A percentile compares a stretch with the other conserved stretches of the same genome.
Conservation (phyloP, 306 rosid genomes). For the Canavalia ensiformis region DNA sequence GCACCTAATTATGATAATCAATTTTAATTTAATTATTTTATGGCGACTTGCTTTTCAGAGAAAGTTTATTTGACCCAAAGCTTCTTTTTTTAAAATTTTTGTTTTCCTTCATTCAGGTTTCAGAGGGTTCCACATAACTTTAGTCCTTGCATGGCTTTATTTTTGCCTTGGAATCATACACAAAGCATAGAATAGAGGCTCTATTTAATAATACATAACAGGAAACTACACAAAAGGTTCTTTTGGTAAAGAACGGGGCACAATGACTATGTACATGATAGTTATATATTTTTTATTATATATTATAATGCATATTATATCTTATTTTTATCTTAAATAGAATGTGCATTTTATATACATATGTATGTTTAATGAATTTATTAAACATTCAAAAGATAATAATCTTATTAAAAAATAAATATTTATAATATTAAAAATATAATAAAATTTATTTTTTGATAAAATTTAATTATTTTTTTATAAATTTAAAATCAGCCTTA, state of each 20-base stretch:
- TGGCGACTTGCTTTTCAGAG: slow-evolving; percentile 20
- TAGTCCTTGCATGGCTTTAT: slow-evolving; percentile 22
- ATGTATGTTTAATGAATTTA: too few relatives aligned
- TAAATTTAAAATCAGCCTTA: too few relatives aligned
- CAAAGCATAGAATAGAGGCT: slow-evolving; percentile 25
- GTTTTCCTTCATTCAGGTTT: background rate
- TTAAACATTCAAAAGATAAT: too few relatives aligned
- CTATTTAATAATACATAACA: slow-evolving; percentile 14
- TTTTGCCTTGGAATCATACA: slow-evolving; percentile 8
- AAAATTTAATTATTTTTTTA: too few relatives aligned
- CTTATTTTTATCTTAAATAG: too few relatives aligned
- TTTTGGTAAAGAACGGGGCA: slow-evolving; percentile 29
- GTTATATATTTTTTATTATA: too few relatives aligned
- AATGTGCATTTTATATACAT: too few relatives aligned
- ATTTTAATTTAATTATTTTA: slow-evolving; percentile 15
- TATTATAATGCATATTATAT: too few relatives aligned
- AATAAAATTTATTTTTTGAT: too few relatives aligned
- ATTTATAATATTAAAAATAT: too few relatives aligned
- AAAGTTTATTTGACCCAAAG: slow-evolving; percentile 15
- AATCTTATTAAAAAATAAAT: too few relatives aligned
- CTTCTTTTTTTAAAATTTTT: background rate
- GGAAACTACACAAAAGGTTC: slow-evolving; percentile 44
- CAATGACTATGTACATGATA: background rate
- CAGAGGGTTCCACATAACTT: background rate
- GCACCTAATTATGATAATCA: background rate